Evolutionary conservation across 179 eudicot genomes (phyloP), one percentile per base, ranked within the genome.

Genomic region (Beta corolliflora): DNA sequence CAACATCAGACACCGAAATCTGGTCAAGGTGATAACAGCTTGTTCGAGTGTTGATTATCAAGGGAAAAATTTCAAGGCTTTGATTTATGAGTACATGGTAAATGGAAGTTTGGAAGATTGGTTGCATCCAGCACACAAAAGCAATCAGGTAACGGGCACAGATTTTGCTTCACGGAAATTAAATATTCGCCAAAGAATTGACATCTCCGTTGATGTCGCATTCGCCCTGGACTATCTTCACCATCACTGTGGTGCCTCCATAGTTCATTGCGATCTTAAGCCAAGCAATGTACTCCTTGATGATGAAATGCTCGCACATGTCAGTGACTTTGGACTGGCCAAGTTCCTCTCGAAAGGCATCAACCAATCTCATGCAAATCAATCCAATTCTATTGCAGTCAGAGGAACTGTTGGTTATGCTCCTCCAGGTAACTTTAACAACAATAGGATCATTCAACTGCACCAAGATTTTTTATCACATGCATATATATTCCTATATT

Each of bases 41-140:
- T 84, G 89, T 31, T 84, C 89, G 23, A 65, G 87, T 31, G 21
- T 46, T 36, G 87, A 84, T 70, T 50, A 81, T 63, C 79, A 79
- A 54, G 83, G 87, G 4, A 82, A 53, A 16, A 85, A 82, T 60
- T 87, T 87, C 75, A 86, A 86, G 79, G 86, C 89, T 66, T 76
- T 86, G 72, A 73, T 81, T 71, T 81, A 70, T 5, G 83, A 78
- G 83, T 86, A 77, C 77, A 82, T 81, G 84, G 80, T 76, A 6
- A 84, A 81, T 19, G 84, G 87, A 41, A 78, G 85, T 46, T 36
- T 85, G 48, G 83, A 85, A 18, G 82, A 79, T 29, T 85, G 87
- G 87, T 15, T 84, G 53, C 81, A 78, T 70, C 87, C 73, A 18
- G 15, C 13, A 18, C 19, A 55, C 9, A 50, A 21, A 31, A 50